phyloP scores from a whole-genome alignment of 148 eudicot genomes.

The Spergularia marina region DNA sequence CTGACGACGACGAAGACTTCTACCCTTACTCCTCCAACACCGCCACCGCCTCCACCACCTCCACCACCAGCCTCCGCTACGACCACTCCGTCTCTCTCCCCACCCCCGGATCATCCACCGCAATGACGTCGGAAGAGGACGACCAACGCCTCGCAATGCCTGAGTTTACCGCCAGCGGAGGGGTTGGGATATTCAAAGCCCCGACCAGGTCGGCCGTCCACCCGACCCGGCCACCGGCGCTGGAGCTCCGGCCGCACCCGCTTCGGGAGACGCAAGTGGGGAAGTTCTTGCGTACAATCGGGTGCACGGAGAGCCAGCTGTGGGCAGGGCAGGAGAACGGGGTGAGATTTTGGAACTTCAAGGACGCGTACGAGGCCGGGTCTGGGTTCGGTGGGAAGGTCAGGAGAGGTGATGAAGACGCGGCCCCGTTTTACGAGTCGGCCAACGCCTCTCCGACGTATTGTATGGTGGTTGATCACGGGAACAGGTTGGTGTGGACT shows the following conservation, averaged over 20 bases:
- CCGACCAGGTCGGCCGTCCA: constrained; percentile 77
- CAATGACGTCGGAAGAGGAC: constrained; percentile 1
- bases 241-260: constrained; percentile 95
- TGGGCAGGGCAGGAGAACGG: constrained; percentile 98
- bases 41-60: not conserved
- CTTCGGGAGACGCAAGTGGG: constrained; percentile 92
- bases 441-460: constrained; percentile 55
- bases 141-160: constrained; percentile 35
- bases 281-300: constrained; percentile 68
- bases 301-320: constrained; percentile 70
- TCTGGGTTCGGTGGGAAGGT: constrained; percentile 61
- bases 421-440: constrained; percentile 86
- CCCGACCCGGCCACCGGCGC: constrained; percentile 68
- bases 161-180: constrained; percentile 63
- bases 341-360: constrained; percentile 71
- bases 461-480: constrained; percentile 71
- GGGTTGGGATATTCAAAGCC: constrained; percentile 55
- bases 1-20: constrained; percentile 34
- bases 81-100: constrained; percentile 32
- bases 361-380: constrained; percentile 66
- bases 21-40: constrained; percentile 35
- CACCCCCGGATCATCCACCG: not conserved
- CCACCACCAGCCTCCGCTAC: constrained; percentile 12
- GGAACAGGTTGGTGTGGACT: constrained; percentile 79
- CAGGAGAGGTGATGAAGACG: constrained; percentile 84